Evolutionary conservation across 2,329 filamentous ascomycete genomes (phyloP).

Genomic region (Pseudocercospora musae): DNA sequence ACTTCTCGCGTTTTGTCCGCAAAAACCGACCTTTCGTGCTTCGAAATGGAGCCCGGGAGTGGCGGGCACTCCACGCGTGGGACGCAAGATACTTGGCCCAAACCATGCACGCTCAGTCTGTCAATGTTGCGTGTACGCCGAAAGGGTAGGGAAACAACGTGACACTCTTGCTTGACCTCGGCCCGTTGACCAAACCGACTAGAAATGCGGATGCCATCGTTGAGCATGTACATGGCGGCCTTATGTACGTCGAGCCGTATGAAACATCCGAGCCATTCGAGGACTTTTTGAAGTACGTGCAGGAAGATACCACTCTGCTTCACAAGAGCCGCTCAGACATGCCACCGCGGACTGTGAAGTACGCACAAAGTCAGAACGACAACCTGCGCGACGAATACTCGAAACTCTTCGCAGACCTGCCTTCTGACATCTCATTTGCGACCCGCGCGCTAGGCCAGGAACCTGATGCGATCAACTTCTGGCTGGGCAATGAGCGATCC

Average conservation of each 20-base stretch:
- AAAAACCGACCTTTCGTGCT: slow-evolving; percentile 73
- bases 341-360: slow-evolving; percentile 49
- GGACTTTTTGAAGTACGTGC: slow-evolving; percentile 61
- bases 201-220: slow-evolving; percentile 60
- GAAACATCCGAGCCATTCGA: slow-evolving; percentile 63
- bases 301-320: slow-evolving; percentile 39
- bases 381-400: slow-evolving; percentile 73
- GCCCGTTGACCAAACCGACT: slow-evolving; percentile 21
- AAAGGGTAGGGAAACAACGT: slow-evolving; percentile 51
- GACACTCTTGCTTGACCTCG: not conserved
- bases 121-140: slow-evolving; percentile 78
- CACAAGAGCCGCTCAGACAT: not conserved
- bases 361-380: slow-evolving; percentile 80
- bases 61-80: slow-evolving; percentile 64
- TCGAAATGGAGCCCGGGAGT: slow-evolving; percentile 57
- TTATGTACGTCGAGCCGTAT: slow-evolving; percentile 66
- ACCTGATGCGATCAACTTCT: slow-evolving; percentile 77
- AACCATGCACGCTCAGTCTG: slow-evolving; percentile 53
- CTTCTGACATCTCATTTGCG: slow-evolving; percentile 65
- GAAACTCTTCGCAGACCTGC: slow-evolving; percentile 61
- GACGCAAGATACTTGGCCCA: slow-evolving; percentile 56
- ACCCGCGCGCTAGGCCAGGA: slow-evolving; percentile 63
- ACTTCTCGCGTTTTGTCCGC: slow-evolving; percentile 76
- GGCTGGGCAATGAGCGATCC: slow-evolving; percentile 71
- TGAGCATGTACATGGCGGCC: slow-evolving; percentile 54